phyloP scores from a whole-genome alignment of 768 basidiomycete genomes.

The Amanita jacksonii region DNA sequence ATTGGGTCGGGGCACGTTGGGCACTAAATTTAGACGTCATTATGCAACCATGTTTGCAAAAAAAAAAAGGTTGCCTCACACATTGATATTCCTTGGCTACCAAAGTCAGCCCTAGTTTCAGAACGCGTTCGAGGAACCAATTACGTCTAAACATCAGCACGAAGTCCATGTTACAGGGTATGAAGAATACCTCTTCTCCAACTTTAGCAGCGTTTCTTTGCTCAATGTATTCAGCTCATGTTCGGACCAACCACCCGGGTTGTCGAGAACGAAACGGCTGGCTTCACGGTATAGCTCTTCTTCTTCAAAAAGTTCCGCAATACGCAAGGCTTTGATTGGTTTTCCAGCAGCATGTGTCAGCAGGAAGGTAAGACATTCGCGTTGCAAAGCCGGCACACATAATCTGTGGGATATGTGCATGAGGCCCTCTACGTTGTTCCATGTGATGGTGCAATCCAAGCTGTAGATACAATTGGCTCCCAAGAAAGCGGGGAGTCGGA shows the following conservation, averaged over 20 bases:
- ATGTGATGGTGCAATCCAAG: slow-evolving; percentile 86
- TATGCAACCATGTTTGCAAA: not conserved
- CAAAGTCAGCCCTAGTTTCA: slow-evolving; percentile 81
- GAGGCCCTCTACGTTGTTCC: slow-evolving; percentile 89
- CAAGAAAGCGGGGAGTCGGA: not conserved
- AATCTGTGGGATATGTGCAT: slow-evolving; percentile 90
- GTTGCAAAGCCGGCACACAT: slow-evolving; percentile 71
- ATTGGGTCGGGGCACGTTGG: slow-evolving; percentile 73
- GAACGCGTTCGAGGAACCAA: slow-evolving; percentile 92
- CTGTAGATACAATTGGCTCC: slow-evolving; percentile 25
- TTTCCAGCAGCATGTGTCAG: slow-evolving; percentile 88
- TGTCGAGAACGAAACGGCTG: slow-evolving; percentile 87
- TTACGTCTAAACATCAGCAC: slow-evolving; percentile 46
- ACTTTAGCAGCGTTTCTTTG: slow-evolving; percentile 75
- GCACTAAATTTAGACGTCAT: slow-evolving; percentile 39
- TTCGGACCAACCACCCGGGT: slow-evolving; percentile 79
- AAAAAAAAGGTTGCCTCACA: slow-evolving; percentile 43
- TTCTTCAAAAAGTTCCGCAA: slow-evolving; percentile 85
- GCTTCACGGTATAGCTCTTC: slow-evolving; percentile 87
- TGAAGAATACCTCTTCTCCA: slow-evolving; percentile 63
- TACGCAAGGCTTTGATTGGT: slow-evolving; percentile 88
- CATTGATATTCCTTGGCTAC: slow-evolving; percentile 95
- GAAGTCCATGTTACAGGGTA: not conserved
- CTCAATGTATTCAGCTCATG: slow-evolving; percentile 76
- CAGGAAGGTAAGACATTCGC: slow-evolving; percentile 78